phyloP scores from a whole-genome alignment of 176 grass and related monocot genomes.

The Eragrostis curvula region DNA sequence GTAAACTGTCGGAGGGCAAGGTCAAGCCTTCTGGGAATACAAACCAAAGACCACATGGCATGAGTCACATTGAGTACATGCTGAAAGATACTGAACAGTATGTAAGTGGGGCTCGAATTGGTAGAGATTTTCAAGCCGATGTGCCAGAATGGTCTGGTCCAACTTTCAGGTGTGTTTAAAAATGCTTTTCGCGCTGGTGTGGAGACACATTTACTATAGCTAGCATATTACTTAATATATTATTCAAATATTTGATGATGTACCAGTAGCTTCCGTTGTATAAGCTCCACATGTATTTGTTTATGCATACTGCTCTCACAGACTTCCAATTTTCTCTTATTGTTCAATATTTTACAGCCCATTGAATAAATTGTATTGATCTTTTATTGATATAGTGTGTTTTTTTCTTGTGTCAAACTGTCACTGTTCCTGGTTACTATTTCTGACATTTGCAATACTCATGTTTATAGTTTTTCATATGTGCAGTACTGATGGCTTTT shows the following conservation, averaged over 20 bases:
- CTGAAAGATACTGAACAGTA: conserved; percentile 62
- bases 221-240: too few species aligned
- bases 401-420: conserved; percentile 4
- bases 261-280: not conserved
- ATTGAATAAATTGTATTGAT: conserved; percentile 7
- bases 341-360: not conserved
- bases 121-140: conserved; percentile 82
- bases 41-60: conserved; percentile 48
- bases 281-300: conserved; percentile 9
- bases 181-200: too few species aligned
- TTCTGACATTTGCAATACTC: conserved; percentile 12
- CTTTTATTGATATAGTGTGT: conserved; percentile 15
- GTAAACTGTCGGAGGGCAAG: conserved; percentile 45
- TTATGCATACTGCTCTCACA: not conserved
- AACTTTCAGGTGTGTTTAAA: conserved; percentile 52
- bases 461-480: not conserved
- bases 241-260: not conserved
- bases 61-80: conserved; percentile 71
- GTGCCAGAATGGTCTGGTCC: conserved; percentile 79
- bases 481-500: conserved; percentile 49
- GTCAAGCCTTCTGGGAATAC: conserved; percentile 40
- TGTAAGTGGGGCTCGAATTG: conserved; percentile 70
- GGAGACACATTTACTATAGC: too few species aligned
- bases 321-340: not conserved
- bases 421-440: not conserved